phyloP scores from a whole-genome alignment of 2,329 filamentous ascomycete genomes.

The Colletotrichum eremochloae region DNA sequence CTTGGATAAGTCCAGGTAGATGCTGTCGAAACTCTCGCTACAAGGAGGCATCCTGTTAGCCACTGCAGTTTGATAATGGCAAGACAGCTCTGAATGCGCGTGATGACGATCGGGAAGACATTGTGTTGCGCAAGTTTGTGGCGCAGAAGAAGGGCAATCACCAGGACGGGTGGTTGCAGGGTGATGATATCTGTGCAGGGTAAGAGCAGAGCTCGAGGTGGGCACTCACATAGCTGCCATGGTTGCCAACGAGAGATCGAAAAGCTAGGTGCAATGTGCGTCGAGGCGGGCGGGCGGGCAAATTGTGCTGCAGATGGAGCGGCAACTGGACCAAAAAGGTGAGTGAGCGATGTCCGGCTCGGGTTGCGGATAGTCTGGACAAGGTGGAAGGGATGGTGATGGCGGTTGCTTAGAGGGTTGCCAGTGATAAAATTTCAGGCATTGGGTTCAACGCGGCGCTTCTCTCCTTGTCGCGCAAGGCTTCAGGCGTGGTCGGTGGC shows the following conservation, averaged over 20 bases:
- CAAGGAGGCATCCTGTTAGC: constrained; percentile 32
- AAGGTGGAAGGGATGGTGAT: constrained; percentile 21
- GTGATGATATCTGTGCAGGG: constrained; percentile 5
- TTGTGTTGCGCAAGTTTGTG: constrained; percentile 49
- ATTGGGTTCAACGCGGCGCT: constrained; percentile 25
- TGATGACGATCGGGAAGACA: constrained; percentile 21
- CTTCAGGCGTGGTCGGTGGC: constrained; percentile 31
- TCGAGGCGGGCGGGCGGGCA: constrained; percentile 2
- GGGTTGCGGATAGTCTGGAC: constrained; percentile 5
- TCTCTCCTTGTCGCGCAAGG: constrained; percentile 39
- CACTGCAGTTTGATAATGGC: neutral
- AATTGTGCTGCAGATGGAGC: neutral
- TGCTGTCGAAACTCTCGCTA: constrained; percentile 95
- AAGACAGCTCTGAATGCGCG: neutral
- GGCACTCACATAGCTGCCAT: constrained; percentile 42
- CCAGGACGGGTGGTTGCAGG: neutral
- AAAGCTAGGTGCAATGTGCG: neutral
- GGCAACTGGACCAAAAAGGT: neutral
- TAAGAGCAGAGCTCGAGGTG: neutral
- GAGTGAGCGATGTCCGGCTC: constrained; percentile 14
- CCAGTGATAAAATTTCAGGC: constrained; percentile 39
- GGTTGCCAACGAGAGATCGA: constrained; percentile 20
- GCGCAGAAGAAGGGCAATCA: constrained; percentile 17
- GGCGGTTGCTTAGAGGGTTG: constrained; percentile 17
- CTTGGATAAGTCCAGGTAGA: constrained; percentile 95